A percentile compares a stretch with the other conserved stretches of the same genome.
phyloP scores from a whole-genome alignment of 2,329 filamentous ascomycete genomes.

The Chrysoporthe puriensis region DNA sequence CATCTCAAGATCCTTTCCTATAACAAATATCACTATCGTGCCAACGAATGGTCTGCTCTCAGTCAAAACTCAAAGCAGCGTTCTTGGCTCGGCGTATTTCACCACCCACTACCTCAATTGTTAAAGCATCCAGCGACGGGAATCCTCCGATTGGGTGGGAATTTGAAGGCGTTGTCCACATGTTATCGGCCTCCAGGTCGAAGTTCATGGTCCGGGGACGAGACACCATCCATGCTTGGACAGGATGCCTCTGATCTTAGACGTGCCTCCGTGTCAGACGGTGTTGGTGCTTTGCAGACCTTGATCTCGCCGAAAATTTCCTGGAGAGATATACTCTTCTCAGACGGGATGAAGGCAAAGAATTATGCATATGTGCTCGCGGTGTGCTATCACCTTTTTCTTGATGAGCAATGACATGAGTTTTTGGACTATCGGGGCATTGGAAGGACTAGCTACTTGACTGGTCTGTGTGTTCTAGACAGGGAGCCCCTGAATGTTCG shows the following conservation, averaged over 20 bases:
- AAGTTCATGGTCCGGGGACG: conserved; percentile 33
- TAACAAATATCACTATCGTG: neutral
- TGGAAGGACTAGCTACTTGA: neutral
- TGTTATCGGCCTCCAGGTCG: neutral
- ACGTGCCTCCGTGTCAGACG: neutral
- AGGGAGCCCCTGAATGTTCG: conserved; percentile 8
- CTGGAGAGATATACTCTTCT: neutral
- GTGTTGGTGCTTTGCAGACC: neutral
- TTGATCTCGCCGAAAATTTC: neutral
- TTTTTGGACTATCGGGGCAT: neutral
- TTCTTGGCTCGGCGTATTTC: neutral
- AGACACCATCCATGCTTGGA: conserved; percentile 12
- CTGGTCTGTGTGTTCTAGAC: neutral
- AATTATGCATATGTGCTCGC: neutral
- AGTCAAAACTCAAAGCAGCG: neutral
- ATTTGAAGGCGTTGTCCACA: conserved; percentile 9
- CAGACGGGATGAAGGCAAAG: neutral
- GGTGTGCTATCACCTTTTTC: neutral
- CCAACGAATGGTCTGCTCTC: neutral
- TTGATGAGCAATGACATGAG: neutral
- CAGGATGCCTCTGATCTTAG: conserved; percentile 8
- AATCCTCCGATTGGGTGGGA: neutral
- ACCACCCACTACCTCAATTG: neutral
- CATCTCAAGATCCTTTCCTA: neutral
- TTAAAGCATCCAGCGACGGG: neutral